phyloP scores from a whole-genome alignment of 106 monocot genomes.

The Phalaenopsis aphrodite region DNA sequence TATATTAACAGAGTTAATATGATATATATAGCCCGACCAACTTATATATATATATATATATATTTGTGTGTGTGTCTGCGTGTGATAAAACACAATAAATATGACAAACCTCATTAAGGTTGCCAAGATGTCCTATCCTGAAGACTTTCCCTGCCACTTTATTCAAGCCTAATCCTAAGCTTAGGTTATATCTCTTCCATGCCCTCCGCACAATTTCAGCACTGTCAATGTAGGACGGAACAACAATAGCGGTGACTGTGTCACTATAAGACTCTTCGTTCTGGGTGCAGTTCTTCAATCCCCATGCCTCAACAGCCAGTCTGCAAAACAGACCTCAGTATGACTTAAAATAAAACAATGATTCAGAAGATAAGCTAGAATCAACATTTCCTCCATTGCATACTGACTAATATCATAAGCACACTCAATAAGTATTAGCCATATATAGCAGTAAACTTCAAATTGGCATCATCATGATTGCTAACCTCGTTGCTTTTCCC shows the following conservation, averaged over 20 bases:
- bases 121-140: slow-evolving; percentile 86
- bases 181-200: slow-evolving; percentile 91
- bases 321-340: slow-evolving; percentile 14
- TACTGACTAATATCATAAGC: neutral
- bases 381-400: neutral
- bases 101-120: slow-evolving; percentile 74
- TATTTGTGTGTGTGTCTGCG: neutral
- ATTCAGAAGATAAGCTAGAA: neutral
- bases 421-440: neutral
- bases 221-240: slow-evolving; percentile 76
- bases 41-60: too few relatives aligned
- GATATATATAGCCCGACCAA: too few relatives aligned
- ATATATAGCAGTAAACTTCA: neutral
- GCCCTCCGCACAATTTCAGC: slow-evolving; percentile 66
- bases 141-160: slow-evolving; percentile 92
- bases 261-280: slow-evolving; percentile 87
- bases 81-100: slow-evolving; percentile 3
- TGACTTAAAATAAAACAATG: too few relatives aligned
- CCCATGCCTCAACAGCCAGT: slow-evolving; percentile 94
- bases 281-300: slow-evolving; percentile 87
- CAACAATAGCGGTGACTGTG: slow-evolving; percentile 82
- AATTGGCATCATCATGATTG: neutral
- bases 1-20: neutral
- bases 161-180: slow-evolving; percentile 83
- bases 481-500: slow-evolving; percentile 81